Evolutionary conservation across 2,329 filamentous ascomycete genomes (phyloP), one percentile per base, ranked within the genome.

Genomic region (Phialocephala sp.): DNA sequence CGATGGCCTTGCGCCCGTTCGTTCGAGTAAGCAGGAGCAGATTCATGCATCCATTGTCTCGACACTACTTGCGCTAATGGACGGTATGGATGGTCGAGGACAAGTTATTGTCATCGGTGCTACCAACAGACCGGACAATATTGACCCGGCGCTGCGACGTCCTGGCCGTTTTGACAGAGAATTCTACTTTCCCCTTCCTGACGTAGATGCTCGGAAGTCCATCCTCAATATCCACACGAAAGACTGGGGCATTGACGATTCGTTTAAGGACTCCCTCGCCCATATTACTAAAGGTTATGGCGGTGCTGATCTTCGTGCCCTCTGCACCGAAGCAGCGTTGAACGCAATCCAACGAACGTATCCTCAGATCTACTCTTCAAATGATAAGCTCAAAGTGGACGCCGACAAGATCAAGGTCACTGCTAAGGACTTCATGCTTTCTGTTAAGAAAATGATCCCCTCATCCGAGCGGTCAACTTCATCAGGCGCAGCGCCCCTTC

Each of bases 81-180:
- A 97, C 78, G 94, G 94, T 69, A 97, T 97, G 94, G 94, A 97
- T 75, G 94, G 93, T n/a, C 90, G 94, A 76, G 94, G 94, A 36
- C 95, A 99, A 78, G 95, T 99, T 67, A 97, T 99, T 76, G 94
- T 99, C 41, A 98, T 99, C 74, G 95, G 95, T 71, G 95, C 95
- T n/a, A 99, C 94, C 65, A 99, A 99, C 77, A 89, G 94, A 70
- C 94, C 95, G 0, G 94, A 98, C 78, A 97, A 95, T 60, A 94
- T 99, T 68, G 94, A 99, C 77, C 94, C 94, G 71, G 94, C 94
- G n/a, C 84, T 99, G 65, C 90, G 95, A 67, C 89, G 94, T 59
- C 94, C 95, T 22, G 96, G 95, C 52, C 91, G 95, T 60, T 99
- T 99, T 75, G 95, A 99, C 76, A 86, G 95, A 77, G 96, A 99